Evolutionary conservation across 139 green algal genomes (phyloP).

Genomic region (Zygnema cylindricum): DNA sequence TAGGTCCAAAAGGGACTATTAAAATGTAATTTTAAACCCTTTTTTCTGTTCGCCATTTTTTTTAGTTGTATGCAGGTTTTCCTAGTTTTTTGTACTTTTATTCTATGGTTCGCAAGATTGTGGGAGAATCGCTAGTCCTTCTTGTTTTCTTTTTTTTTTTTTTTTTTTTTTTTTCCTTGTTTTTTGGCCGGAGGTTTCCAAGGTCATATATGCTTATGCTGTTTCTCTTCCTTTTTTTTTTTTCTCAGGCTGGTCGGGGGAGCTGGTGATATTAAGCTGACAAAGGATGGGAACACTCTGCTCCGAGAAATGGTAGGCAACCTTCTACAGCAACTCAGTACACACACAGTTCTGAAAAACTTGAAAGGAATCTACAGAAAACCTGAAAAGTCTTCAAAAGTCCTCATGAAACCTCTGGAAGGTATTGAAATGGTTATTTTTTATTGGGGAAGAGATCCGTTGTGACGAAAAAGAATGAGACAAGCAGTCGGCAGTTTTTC

Average conservation of each 20-base stretch:
- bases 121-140: too few relatives aligned
- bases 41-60: not conserved
- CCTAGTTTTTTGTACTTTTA: constrained; percentile 1
- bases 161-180: too few relatives aligned
- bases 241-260: constrained; percentile 62
- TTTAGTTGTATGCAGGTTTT: constrained; percentile 58
- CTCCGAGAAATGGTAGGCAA: constrained; percentile 63
- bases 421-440: not conserved
- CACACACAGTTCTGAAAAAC: too few relatives aligned
- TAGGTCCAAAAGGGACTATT: constrained; percentile 97
- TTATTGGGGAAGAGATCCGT: not conserved
- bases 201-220: too few relatives aligned
- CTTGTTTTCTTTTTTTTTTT: too few relatives aligned
- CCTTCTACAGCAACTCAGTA: not conserved
- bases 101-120: too few relatives aligned
- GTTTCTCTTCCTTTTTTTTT: not conserved
- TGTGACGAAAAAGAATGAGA: too few relatives aligned
- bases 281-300: constrained; percentile 75
- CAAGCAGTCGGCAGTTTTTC: too few relatives aligned
- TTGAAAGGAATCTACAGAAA: too few relatives aligned
- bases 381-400: not conserved
- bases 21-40: constrained; percentile 83
- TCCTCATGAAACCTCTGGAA: not conserved
- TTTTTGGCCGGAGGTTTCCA: too few relatives aligned
- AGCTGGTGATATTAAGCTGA: constrained; percentile 94